A percentile compares a stretch with the other conserved stretches of the same genome.
These are phyloP conservation scores for Lophium mytilinum DNA, from an alignment of 495 filamentous ascomycete species.

Conservation along the genomic window DNA sequence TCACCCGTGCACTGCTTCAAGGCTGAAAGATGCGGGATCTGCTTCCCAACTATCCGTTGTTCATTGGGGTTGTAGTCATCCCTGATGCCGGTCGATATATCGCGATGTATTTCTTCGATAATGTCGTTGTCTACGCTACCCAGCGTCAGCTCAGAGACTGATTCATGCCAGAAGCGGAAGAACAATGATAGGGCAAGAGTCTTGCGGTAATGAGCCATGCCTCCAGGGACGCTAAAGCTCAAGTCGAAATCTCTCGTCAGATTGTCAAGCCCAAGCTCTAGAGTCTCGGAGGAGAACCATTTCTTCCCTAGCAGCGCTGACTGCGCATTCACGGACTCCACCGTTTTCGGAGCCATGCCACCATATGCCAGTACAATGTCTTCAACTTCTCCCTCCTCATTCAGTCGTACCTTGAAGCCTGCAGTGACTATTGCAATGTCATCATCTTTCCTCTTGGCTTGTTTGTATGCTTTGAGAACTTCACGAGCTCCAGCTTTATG, in stretches of 20 bases:
- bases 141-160: slow-evolving; percentile 25
- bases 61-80: slow-evolving; percentile 41
- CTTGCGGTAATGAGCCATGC: slow-evolving; percentile 23
- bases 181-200: slow-evolving; percentile 21
- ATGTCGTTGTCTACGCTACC: slow-evolving; percentile 44
- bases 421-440: slow-evolving; percentile 25
- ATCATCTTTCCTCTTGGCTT: slow-evolving; percentile 27
- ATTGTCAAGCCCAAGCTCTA: slow-evolving; percentile 8
- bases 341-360: slow-evolving; percentile 23
- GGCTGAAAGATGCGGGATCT: slow-evolving; percentile 36
- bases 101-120: slow-evolving; percentile 52
- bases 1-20: slow-evolving; percentile 39
- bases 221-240: slow-evolving; percentile 18
- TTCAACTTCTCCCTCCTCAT: slow-evolving; percentile 9
- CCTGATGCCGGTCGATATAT: slow-evolving; percentile 50
- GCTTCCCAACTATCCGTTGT: slow-evolving; percentile 37
- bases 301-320: slow-evolving; percentile 7
- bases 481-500: slow-evolving; percentile 1
- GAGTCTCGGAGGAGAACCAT: slow-evolving; percentile 16
- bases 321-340: slow-evolving; percentile 4
- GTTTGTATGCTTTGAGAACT: slow-evolving; percentile 22
- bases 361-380: slow-evolving; percentile 18
- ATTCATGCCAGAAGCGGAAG: slow-evolving; percentile 27
- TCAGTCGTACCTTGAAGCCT: slow-evolving; percentile 13
- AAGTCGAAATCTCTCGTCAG: slow-evolving; percentile 18